Evolutionary conservation across 1,284 basidiomycete species (phyloP), one percentile per base, ranked within the genome.

Genomic region (Chiua sp.): DNA sequence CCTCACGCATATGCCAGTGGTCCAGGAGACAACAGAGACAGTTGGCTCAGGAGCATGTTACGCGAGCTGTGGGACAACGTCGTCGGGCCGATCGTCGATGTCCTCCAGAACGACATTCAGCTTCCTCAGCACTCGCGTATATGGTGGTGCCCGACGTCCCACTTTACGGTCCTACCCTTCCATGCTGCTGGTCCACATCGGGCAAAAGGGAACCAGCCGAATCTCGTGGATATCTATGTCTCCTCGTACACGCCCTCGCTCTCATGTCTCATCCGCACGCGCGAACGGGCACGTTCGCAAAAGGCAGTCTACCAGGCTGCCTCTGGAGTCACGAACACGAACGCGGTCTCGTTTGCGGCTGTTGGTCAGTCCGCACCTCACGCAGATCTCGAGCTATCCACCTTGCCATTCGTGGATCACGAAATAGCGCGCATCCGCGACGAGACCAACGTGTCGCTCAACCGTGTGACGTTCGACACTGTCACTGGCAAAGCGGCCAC

Each of bases 171-270:
- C 11, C 32, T 32, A 10, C 32, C 32, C 7, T 32, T 32, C 32
- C 32, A 32, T 32, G 32, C 32, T 12, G 32, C 32, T 10, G 32
- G 32, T 32, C 32, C 32, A 12, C 32, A 32, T 12, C 32, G 32
- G 11, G 32, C 11, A 7, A 32, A 32, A 32, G 32, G 32, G 11
- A 32, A 32, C 11, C 32, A 32, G 8, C 32, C 11, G 32, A 32
- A 32, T 32, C 32, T 32, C 11, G 32, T 32, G 32, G 32, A 32
- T 12, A 7, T 32, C 32, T 56, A 56, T n/a, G 4, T 37, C 4
- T 59, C 57, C 20, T 57, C 54, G 7, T 57, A 37, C 5, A 15
- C 57, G 8, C 32, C 55, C 22, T 57, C 47, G 7, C 47, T 30
- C 23, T 48, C 47, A 4, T 28, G 28, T 48, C 47, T 53, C 47